Evolutionary conservation across 1,284 basidiomycete genomes (phyloP), one percentile per base, ranked within the genome.

Genomic region (Heterobasidion parviporum): DNA sequence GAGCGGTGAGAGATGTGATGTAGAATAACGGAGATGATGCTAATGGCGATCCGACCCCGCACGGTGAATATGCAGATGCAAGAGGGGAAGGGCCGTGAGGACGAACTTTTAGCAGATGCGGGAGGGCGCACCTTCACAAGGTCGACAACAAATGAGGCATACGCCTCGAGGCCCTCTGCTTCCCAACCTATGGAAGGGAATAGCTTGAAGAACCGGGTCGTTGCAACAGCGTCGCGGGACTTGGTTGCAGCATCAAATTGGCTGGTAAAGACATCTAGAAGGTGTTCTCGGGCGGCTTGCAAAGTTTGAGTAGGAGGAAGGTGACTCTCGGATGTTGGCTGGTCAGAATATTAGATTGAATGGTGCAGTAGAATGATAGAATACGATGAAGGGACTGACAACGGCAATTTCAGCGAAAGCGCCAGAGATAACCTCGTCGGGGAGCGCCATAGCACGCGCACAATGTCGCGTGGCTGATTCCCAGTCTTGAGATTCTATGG

Each of bases 171-270:
- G 0, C 97, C 97, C 68, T 96, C 92, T n/a, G 80, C 75, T 68
- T 92, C 87, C 81, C 85, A 89, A 14, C 94, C 93, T 53, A 99
- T 92, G 1, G 87, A 86, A 2, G 97, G 96, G 71, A 99, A 98
- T 1, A 99, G 78, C 67, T 97, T 94, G 79, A 99, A 98, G 73
- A 93, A 99, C 6, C 95, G 83, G 61, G 87, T 95, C 1, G 94
- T 97, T 14, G 89, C 87, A 20, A 86, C 86, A 51, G 93, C 89
- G 71, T 95, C 93, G 48, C 88, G 81, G 6, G 82, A 80, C 8
- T 78, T 79, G 1, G 92, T 91, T 3, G 92, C 91, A 58, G 85
- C 79, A 52, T 83, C 78, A 65, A 99, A 99, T 53, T 89, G 83
- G 9, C 74, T 75, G 16, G 80, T 79, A 70, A 98, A 98, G 41